Evolutionary conservation across 73 alveolate species (phyloP).

Genomic region (Blepharisma japonicum): DNA sequence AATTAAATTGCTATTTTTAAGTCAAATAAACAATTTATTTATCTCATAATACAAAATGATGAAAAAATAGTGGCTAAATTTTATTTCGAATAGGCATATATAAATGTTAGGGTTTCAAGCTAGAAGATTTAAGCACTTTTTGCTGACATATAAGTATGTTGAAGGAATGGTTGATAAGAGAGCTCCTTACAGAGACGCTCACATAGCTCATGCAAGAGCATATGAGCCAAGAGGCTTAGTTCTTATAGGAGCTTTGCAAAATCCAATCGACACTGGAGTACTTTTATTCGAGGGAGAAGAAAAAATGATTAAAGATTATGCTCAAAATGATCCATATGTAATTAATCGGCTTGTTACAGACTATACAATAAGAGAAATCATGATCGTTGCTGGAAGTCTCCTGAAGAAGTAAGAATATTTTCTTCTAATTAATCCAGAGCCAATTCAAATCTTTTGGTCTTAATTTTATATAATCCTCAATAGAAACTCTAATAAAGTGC

Average conservation of each 20-base stretch:
- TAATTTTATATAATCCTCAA: no score
- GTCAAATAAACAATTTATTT: no score
- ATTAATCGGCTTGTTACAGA: constrained; percentile 21
- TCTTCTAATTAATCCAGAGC: background rate
- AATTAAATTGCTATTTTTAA: no score
- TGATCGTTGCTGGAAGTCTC: constrained; percentile 1
- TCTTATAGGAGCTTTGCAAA: constrained; percentile 23
- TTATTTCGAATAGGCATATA: no score
- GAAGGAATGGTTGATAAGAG: constrained; percentile 21
- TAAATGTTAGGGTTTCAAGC: no score
- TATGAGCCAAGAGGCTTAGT: constrained; percentile 21
- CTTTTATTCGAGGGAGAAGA: constrained; percentile 24
- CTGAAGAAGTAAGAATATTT: background rate
- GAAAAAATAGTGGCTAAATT: no score
- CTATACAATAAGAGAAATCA: constrained; percentile 14
- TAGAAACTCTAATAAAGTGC: no score
- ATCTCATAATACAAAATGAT: no score
- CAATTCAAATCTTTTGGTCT: no score
- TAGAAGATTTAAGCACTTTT: constrained; percentile 9
- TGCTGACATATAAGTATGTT: constrained; percentile 24
- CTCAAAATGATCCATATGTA: constrained; percentile 21
- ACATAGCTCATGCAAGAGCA: constrained; percentile 1
- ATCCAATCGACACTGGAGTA: constrained; percentile 31
- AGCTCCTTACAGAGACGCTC: constrained; percentile 32
- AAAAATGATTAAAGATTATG: background rate